Conservation (phyloP, 1,284 basidiomycete species). For the Schizopora paradoxa region DNA sequence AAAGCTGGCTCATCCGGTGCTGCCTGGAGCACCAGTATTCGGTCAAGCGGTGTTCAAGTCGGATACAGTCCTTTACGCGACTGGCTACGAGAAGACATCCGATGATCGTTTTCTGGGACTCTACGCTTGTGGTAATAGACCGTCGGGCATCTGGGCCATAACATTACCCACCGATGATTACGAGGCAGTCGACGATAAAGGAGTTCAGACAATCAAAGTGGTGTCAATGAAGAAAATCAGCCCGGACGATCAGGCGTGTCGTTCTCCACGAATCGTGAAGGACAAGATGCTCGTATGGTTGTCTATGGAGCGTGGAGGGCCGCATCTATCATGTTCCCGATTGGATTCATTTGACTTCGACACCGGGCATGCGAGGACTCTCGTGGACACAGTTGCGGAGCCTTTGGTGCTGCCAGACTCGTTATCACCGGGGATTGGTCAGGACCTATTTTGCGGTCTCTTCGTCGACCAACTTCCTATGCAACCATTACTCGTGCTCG, state of each 20-base stretch:
- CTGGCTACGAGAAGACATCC: conserved; percentile 51
- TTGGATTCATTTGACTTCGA: conserved; percentile 40
- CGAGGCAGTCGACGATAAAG: conserved; percentile 14
- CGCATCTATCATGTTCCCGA: conserved; percentile 53
- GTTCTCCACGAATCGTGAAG: conserved; percentile 48
- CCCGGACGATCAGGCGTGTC: conserved; percentile 39
- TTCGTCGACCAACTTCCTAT: conserved; percentile 48
- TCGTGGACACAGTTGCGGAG: conserved; percentile 37
- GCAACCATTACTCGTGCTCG: conserved; percentile 37
- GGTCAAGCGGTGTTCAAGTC: conserved; percentile 55
- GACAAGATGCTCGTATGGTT: conserved; percentile 49
- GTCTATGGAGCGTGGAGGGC: conserved; percentile 48
- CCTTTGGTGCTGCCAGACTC: no score
- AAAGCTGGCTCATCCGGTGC: no score
- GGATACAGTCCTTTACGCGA: conserved; percentile 44
- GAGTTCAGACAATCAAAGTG: conserved; percentile 28
- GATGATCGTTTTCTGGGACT: conserved; percentile 59
- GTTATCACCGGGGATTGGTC: no score
- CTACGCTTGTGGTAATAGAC: conserved; percentile 59
- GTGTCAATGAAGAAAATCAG: no score
- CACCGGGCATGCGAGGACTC: conserved; percentile 19
- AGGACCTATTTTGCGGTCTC: conserved; percentile 51
- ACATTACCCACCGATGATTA: no score
- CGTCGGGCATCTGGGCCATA: conserved; percentile 55
- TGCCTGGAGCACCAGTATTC: conserved; percentile 31